Evolutionary conservation across 441 rosid genomes (phyloP), one percentile per base, ranked within the genome.

Genomic region (Melastoma candidum): DNA sequence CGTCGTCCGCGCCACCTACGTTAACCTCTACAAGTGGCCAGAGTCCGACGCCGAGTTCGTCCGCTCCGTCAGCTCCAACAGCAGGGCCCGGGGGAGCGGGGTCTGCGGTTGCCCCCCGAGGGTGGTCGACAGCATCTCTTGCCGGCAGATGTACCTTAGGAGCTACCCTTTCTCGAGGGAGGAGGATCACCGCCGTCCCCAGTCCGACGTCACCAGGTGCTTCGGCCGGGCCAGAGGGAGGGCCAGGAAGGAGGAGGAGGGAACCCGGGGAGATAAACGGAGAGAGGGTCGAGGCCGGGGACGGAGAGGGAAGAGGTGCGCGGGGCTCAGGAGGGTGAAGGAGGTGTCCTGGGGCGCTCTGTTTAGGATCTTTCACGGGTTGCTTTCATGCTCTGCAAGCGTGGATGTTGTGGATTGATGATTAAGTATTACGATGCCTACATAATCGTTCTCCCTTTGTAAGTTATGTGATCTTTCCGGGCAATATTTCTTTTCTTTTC

Each of bases 1-100:
- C 0, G 82, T 36, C 41, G 41, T 83, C 9, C 79, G 95, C 12
- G 80, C 92, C 57, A 79, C 83, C 3, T 90, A 86, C 64, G 79
- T 82, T 6, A 90, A 82, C 74, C 95, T 86, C 63, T 72, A 84
- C 73, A 87, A 81, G 76, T 87, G 95, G 95, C 92, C 95, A n/a
- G 96, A 87, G 51, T 82, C 96, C 1, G 95, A 90, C 47, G 83
- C 77, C 0, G 97, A 90, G 81, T 82, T 90, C 27, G 81, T 83
- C 13, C 77, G 83, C 47, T 80, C 98, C 2, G 72, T 78, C 26
- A 71, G 69, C 6, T 65, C 70, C 47, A 71, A 65, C 48, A 74
- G 62, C 71, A 65, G 58, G 45, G 70, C 22, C 22, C 22, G 70
- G 0, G 68, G 64, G 5, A 61, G 6, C 6, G 41, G 8, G 2